Base-by-base conservation (phyloP, 106 monocot species). In the Acorus calamus region DNA sequence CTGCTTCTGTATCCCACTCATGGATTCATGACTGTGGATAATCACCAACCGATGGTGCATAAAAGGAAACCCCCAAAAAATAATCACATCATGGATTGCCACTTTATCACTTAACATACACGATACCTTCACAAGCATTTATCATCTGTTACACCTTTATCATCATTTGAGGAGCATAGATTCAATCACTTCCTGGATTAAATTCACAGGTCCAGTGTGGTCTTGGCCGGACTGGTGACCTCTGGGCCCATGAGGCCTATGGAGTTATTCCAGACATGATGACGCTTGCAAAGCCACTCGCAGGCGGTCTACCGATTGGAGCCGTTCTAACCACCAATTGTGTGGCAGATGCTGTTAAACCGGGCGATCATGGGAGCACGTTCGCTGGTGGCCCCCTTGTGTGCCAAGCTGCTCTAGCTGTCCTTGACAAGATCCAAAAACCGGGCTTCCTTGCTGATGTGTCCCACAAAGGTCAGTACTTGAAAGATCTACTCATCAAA, bases 241-340 rank as follows among this genome's bases (percentile, higher is more conserved):
- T 96, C 46, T 96, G 90, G 89, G 90, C 94, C 4, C 76, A 96
- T 14, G 94, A 96, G 67, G 63, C 76, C 8, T 96, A 73, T 43
- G 82, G 70, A 4, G 68, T 87, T 43, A 8, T 50, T 2, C 94
- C 89, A 0, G 87, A 96, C 56, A 87, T 96, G 4, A 96, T 96
- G 89, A 90, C 87, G n/a, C 76, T 96, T 4, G 90, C 94, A 41
- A 96, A 94, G 55, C 94, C 89, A 9, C 81, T 94, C 3, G 94
- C 89, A 3, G 82, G 80, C 14, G 94, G 94, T 4, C 67, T 87
- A 6, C 90, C 94, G 11, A 96, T 96, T n/a, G 94, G 94, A 7
- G 87, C 53, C 2, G 82, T 80, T 55, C 71, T 90, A 3, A 66
- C 74, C 52, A 78, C 78, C 3, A 75, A 96, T 57, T 78, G 56